Evolutionary conservation across 768 basidiomycete species (phyloP).

Genomic region (Serpula lacrymans): DNA sequence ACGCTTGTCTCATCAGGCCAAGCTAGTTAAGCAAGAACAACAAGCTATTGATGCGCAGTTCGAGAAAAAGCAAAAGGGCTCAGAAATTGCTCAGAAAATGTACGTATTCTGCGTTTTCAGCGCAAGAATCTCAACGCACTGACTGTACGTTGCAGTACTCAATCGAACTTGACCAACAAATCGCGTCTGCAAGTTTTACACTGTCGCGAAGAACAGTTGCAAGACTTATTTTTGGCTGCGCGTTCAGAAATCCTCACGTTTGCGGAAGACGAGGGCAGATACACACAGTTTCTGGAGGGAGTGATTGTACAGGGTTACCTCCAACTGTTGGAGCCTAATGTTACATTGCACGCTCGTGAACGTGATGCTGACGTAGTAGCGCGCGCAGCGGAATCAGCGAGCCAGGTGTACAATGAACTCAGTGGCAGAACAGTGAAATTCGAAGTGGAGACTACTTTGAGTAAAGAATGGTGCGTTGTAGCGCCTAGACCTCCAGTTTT

Average conservation of each 20-base stretch:
- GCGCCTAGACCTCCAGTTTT: neutral
- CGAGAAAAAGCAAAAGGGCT: constrained; percentile 95
- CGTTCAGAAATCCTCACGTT: constrained; percentile 61
- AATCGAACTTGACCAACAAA: constrained; percentile 95
- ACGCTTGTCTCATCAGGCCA: constrained; percentile 56
- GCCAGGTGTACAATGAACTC: constrained; percentile 66
- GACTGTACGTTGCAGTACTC: constrained; percentile 52
- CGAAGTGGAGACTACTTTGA: constrained; percentile 58
- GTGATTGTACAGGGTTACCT: constrained; percentile 84
- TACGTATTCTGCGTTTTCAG: constrained; percentile 34
- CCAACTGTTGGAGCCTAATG: constrained; percentile 71
- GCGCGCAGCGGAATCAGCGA: constrained; percentile 64
- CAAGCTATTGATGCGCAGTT: constrained; percentile 90
- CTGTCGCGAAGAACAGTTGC: constrained; percentile 87
- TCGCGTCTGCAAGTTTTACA: constrained; percentile 89
- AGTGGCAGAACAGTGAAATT: constrained; percentile 65
- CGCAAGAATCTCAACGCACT: constrained; percentile 1
- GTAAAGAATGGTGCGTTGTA: constrained; percentile 60
- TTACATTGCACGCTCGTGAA: constrained; percentile 63
- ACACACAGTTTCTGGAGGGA: constrained; percentile 79
- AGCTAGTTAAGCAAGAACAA: constrained; percentile 95
- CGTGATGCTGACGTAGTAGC: constrained; percentile 61
- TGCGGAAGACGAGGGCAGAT: constrained; percentile 62
- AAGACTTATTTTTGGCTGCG: constrained; percentile 79
- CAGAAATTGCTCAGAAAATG: constrained; percentile 96